Base-by-base conservation (phyloP, 495 filamentous ascomycete genomes). In the Penicillium daleae region DNA sequence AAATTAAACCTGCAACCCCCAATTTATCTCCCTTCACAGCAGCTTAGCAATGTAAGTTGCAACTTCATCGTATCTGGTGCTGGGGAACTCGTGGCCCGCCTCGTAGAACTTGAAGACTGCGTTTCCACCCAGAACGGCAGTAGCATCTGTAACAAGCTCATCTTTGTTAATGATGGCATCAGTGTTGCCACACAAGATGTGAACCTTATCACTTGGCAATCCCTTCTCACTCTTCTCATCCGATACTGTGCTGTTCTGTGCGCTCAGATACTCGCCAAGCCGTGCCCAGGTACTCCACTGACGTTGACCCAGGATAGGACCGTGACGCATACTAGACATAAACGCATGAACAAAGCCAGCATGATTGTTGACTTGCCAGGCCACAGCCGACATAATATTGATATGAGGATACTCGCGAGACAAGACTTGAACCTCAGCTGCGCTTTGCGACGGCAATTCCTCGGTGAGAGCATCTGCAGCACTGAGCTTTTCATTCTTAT, bases 61-160 rank as follows among this genome's bases (percentile, higher is more conserved):
- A 44, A 86, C 75, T 48, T 84, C 83, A 2, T 78, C 75, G 32
- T 79, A 78, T 61, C 79, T 80, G 8, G 82, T 80, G 68, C 85
- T 85, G 17, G 85, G 81, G 50, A 87, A 80, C 33, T 86, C 85
- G 65, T 88, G 86, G 7, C 83, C 86, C 5, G 80, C 84, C n/a
- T 81, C 73, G 52, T 82, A 75, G 59, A 73, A 77, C 56, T 79
- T 72, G 63, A 84, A 78, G 26, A 74, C 66, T 21, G 80, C 76
- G 61, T 82, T 80, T 10, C 83, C 81, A 57, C 78, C 76, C 22
- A 89, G 68, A 21, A 76, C 79, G 26, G 75, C 73, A 0, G 67
- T 79, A 24, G 80, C 83, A 74, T 88, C 86, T 10, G 73, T 72
- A n/a, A 75, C 70, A n/a, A 86, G 64, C 65, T 94, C 85, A 22